phyloP scores from a whole-genome alignment of 2,329 filamentous ascomycete species.

The Fusarium tjaetaba region DNA sequence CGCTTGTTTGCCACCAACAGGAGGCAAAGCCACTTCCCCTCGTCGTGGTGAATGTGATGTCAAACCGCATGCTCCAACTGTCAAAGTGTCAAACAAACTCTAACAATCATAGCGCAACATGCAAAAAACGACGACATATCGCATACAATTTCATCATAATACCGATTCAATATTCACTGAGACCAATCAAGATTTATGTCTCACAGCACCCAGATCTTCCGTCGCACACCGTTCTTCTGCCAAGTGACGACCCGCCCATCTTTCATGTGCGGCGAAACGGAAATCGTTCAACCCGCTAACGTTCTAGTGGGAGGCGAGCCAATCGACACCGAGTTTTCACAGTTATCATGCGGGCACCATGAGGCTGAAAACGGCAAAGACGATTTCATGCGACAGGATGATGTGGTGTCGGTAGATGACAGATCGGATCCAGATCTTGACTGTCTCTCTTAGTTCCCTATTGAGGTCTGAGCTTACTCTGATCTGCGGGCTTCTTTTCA shows the following conservation, averaged over 20 bases:
- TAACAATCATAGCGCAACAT: neutral
- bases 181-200: neutral
- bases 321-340: neutral
- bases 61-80: neutral
- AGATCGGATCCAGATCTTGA: slow-evolving; percentile 15
- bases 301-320: neutral
- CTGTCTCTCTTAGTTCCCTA: neutral
- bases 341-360: neutral
- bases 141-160: neutral
- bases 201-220: neutral
- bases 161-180: neutral
- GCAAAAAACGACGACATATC: neutral
- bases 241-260: neutral
- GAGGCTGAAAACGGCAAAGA: slow-evolving; percentile 14
- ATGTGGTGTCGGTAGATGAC: neutral
- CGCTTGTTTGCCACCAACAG: neutral
- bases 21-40: neutral
- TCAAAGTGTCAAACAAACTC: slow-evolving; percentile 23
- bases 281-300: slow-evolving; percentile 12
- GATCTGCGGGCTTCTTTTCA: neutral
- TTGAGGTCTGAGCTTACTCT: neutral
- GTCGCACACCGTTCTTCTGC: slow-evolving; percentile 20
- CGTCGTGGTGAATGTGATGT: neutral
- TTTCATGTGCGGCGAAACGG: slow-evolving; percentile 7
- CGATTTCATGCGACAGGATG: neutral